phyloP scores from a whole-genome alignment of 2,329 filamentous ascomycete species.

The Fusarium pseudograminearum region DNA sequence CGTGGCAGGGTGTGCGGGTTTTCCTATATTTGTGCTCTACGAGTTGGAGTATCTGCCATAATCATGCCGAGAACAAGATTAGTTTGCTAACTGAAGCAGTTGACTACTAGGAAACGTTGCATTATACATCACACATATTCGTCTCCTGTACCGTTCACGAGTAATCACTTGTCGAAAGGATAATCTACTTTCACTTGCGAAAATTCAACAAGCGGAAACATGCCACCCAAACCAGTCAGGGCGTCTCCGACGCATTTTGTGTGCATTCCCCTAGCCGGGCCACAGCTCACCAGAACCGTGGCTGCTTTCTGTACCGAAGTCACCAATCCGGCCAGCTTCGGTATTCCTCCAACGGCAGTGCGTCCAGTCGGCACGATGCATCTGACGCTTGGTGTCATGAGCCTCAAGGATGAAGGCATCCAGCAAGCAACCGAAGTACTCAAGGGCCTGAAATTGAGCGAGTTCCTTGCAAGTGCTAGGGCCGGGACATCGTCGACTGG shows the following conservation, averaged over 20 bases:
- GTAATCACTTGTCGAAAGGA: not conserved
- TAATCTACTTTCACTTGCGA: not conserved
- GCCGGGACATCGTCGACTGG: conserved; percentile 16
- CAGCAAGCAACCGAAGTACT: conserved; percentile 58
- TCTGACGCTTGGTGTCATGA: conserved; percentile 89
- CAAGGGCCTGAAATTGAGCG: conserved; percentile 53
- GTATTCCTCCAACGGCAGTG: conserved; percentile 74
- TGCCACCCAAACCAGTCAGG: conserved; percentile 52
- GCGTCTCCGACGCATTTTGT: conserved; percentile 78
- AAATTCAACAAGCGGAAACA: not conserved
- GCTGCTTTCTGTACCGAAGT: conserved; percentile 71
- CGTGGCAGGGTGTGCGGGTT: conserved; percentile 18
- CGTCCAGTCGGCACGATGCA: conserved; percentile 85
- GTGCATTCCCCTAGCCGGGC: conserved; percentile 76
- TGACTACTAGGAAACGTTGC: conserved; percentile 3
- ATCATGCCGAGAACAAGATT: not conserved
- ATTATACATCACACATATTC: not conserved
- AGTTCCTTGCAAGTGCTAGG: conserved; percentile 53
- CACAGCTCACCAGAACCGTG: conserved; percentile 74
- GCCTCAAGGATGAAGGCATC: conserved; percentile 66
- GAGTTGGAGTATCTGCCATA: not conserved
- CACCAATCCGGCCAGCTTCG: conserved; percentile 57
- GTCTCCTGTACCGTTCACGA: not conserved
- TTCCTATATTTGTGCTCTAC: not conserved
- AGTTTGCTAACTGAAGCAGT: conserved; percentile 12